Percentiles rank a stretch among this genome's conserved stretches.
These are phyloP conservation scores for Streptanthus diversifolius DNA, from an alignment of 345 rosid species.

Conservation along the genomic window DNA sequence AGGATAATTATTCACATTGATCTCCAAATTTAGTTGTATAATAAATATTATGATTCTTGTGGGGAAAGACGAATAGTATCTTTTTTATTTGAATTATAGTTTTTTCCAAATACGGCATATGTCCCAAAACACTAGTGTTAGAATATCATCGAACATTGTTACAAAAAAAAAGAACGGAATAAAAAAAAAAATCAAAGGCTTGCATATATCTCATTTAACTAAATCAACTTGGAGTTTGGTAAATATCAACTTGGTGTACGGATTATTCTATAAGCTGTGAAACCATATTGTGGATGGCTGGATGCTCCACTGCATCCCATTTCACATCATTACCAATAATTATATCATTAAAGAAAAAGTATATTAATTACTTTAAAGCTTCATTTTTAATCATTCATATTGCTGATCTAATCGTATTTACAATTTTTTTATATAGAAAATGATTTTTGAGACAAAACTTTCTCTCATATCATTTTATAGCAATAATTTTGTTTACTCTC, in stretches of 20 bases:
- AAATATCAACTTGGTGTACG: slow-evolving; percentile 28
- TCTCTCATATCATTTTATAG: not conserved
- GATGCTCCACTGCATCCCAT: slow-evolving; percentile 22
- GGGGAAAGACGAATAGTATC: not conserved
- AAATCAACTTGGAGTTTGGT: slow-evolving; percentile 16
- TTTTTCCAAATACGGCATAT: slow-evolving; percentile 30
- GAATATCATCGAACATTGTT: slow-evolving; percentile 18
- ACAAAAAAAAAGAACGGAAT: not conserved
- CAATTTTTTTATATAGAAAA: not conserved
- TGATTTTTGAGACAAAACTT: not conserved
- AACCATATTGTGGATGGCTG: slow-evolving; percentile 16
- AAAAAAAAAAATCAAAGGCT: not conserved
- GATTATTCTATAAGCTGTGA: slow-evolving; percentile 24
- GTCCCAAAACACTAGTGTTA: slow-evolving; percentile 1
- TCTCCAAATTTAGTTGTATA: not conserved
- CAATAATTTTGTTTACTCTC: not conserved
- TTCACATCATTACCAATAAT: slow-evolving; percentile 4
- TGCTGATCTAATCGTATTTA: not conserved
- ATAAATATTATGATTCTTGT: not conserved
- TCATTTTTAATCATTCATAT: not conserved
- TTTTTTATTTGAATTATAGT: slow-evolving; percentile 21
- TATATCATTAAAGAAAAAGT: not conserved
- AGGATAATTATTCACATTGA: not conserved
- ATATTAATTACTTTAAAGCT: not conserved
- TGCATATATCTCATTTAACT: not conserved